Base-by-base conservation (phyloP, 1,139 yeast species). In the Nadsonia commutata region DNA sequence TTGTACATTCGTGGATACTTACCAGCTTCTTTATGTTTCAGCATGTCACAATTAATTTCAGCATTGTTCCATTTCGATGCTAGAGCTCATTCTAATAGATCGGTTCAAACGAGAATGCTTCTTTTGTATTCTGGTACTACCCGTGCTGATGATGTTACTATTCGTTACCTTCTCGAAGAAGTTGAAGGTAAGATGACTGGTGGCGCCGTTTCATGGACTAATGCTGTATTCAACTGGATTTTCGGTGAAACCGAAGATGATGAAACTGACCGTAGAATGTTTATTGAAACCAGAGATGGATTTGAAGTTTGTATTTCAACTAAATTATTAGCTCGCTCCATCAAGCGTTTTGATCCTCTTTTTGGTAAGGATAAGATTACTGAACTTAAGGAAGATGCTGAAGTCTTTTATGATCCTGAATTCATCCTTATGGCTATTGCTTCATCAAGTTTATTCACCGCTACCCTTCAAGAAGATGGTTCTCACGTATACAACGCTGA, bases 211-310 rank as follows among this genome's bases (percentile, higher is more conserved):
- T 64, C 75, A 7, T 83, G 94, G 94, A 65, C 79, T 13, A 66
- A 69, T 43, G 59, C 61, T 41, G 76, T 82, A 9, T 64, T 69
- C 39, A 65, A 70, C 37, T 84, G 94, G 94, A 86, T 80, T 43
- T 70, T 80, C 42, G 57, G 18, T 5, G 43, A 41, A n/a, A 23
- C 38, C 8, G 20, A 16, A 11, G 40, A 41, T 16, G n/a, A 37
- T 20, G 39, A 33, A n/a, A 40, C 38, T 9, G 21, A 33, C n/a
- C 23, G 52, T 11, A 66, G 64, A 31, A 54, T 82, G 21, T 64
- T 81, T 41, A 61, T 64, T 18, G 65, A 66, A 41, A 71, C 72
- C 41, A 60, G 59, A 31, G 72, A 68, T 31, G 76, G 74, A 1
- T 60, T 78, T 22, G 69, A 72, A 3, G 70, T 84, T 9, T 27